Conservation (phyloP, 192 early-diverging fungal genomes). For the Gonapodya prolifera region DNA sequence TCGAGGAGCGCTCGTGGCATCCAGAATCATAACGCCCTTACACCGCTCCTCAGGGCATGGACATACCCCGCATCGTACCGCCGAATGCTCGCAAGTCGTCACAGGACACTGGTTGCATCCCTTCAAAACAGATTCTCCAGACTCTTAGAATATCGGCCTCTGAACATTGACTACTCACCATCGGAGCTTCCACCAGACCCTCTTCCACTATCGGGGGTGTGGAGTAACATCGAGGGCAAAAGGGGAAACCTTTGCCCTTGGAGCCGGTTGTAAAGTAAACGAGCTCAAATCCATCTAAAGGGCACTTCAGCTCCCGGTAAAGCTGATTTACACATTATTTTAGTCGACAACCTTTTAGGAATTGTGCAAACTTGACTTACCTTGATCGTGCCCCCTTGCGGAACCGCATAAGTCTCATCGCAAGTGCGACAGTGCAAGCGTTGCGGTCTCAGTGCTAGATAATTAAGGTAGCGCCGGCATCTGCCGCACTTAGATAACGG, state of each 20-base stretch:
- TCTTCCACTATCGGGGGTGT: slow-evolving; percentile 30
- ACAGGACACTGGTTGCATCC: slow-evolving; percentile 37
- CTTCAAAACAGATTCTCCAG: slow-evolving; percentile 3
- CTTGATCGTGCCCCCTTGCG: slow-evolving; percentile 33
- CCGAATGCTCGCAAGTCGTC: slow-evolving; percentile 30
- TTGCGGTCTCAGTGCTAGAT: slow-evolving; percentile 25
- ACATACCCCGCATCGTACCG: slow-evolving; percentile 25
- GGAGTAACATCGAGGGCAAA: slow-evolving; percentile 42
- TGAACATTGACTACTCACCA: slow-evolving; percentile 7
- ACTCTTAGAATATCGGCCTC: background rate
- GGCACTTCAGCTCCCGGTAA: slow-evolving; percentile 18
- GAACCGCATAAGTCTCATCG: slow-evolving; percentile 35
- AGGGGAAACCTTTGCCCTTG: slow-evolving; percentile 38
- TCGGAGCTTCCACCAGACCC: slow-evolving; percentile 15
- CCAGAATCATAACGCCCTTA: slow-evolving; percentile 24
- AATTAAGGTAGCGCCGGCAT: slow-evolving; percentile 35
- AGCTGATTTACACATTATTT: slow-evolving; percentile 5
- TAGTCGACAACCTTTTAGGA: background rate
- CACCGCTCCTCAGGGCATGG: slow-evolving; percentile 24
- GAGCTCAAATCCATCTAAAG: slow-evolving; percentile 38
- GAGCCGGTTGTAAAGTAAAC: slow-evolving; percentile 37
- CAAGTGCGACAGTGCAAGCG: slow-evolving; percentile 34
- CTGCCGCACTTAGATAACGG: slow-evolving; percentile 32
- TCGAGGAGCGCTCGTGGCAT: slow-evolving; percentile 35
- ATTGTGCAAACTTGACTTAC: slow-evolving; percentile 15